Conservation (phyloP, 208 protist genomes). For the Herpetomonas samuelpessoai region DNA sequence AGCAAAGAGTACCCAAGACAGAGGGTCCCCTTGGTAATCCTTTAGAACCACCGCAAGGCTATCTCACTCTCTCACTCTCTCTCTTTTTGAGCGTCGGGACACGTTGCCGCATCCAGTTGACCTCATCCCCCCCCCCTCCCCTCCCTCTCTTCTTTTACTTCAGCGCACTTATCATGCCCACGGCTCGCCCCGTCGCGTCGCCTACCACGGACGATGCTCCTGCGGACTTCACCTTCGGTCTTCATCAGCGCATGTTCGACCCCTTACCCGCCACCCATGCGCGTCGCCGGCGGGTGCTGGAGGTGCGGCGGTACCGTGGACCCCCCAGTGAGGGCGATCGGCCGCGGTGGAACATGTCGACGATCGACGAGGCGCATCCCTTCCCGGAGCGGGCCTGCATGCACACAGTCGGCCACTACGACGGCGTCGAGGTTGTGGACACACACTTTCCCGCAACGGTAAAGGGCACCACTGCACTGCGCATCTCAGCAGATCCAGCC, state of each 20-base stretch:
- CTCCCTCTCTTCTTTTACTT: too few species aligned
- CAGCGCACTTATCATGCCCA: too few species aligned
- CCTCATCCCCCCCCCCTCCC: too few species aligned
- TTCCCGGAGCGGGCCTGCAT: constrained; percentile 65
- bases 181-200: too few species aligned
- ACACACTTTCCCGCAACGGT: constrained; percentile 62
- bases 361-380: constrained; percentile 61
- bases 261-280: constrained; percentile 25
- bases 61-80: too few species aligned
- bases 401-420: constrained; percentile 49
- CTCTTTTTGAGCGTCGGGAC: too few species aligned
- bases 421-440: constrained; percentile 50
- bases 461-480: constrained; percentile 28
- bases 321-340: constrained; percentile 19
- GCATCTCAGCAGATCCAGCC: constrained; percentile 13
- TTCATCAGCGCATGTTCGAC: constrained; percentile 46
- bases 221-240: constrained; percentile 22
- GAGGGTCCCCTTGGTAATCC: too few species aligned
- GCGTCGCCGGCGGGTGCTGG: constrained; percentile 21
- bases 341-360: constrained; percentile 66
- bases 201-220: too few species aligned
- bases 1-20: too few species aligned
- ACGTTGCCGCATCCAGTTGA: too few species aligned
- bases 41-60: too few species aligned
- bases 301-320: constrained; percentile 43